Evolutionary conservation across 345 rosid genomes (phyloP).

Genomic region (Lepidium aucheri): DNA sequence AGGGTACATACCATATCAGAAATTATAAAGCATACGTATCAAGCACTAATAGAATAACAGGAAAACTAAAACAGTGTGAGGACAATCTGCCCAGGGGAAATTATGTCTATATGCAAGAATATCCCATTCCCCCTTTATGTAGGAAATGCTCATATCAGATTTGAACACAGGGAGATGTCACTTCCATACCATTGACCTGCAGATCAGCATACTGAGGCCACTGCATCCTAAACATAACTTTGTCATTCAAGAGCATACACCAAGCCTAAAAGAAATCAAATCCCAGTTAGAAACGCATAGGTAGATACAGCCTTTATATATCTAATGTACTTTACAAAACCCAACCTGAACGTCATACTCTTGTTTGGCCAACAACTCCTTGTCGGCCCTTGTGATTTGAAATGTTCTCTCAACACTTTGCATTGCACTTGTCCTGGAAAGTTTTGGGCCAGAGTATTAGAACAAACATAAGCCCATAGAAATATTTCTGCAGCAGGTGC

Average conservation of each 20-base stretch:
- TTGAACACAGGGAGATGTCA: no score
- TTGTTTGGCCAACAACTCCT: slow-evolving; percentile 53
- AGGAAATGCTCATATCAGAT: no score
- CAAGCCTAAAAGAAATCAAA: slow-evolving; percentile 50
- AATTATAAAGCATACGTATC: no score
- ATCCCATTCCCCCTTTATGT: no score
- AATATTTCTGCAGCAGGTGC: not conserved
- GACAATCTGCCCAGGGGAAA: no score
- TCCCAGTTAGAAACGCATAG: not conserved
- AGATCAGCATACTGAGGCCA: slow-evolving; percentile 95
- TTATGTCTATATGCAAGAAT: no score
- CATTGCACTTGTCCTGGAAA: slow-evolving; percentile 58
- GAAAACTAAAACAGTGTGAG: no score
- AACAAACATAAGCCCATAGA: not conserved
- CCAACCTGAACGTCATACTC: slow-evolving; percentile 79
- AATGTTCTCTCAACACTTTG: slow-evolving; percentile 66
- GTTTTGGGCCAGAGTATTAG: not conserved
- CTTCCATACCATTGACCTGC: slow-evolving; percentile 75
- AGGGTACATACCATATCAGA: no score
- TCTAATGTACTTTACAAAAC: not conserved
- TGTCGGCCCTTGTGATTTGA: slow-evolving; percentile 59
- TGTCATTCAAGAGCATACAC: slow-evolving; percentile 99
- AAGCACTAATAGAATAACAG: no score
- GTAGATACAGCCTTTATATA: not conserved
- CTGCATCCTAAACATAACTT: slow-evolving; percentile 96